These are phyloP conservation scores for Dryadomyces quercus-mongolicae DNA, from an alignment of 2,329 filamentous ascomycete genomes.

Conservation along the genomic window DNA sequence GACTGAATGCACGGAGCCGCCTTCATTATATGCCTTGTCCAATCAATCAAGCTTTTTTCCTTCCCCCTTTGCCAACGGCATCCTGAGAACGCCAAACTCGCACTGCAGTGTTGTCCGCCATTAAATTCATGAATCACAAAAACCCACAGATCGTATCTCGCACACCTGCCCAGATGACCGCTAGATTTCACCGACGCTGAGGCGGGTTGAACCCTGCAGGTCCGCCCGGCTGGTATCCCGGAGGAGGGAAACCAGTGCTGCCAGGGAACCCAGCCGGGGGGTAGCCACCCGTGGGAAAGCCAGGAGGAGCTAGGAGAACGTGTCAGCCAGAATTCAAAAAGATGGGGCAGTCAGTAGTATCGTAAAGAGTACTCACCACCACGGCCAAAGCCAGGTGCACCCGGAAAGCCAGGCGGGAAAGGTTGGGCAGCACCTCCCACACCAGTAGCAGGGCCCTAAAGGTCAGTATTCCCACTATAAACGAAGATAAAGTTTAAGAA, in stretches of 20 bases:
- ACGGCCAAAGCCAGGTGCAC: constrained; percentile 39
- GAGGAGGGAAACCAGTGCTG: constrained; percentile 18
- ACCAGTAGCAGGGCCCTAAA: constrained; percentile 67
- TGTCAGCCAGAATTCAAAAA: not conserved
- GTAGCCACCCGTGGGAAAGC: constrained; percentile 9
- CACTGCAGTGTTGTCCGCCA: not conserved
- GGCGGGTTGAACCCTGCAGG: constrained; percentile 64
- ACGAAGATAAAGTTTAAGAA: not conserved
- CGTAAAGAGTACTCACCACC: constrained; percentile 37
- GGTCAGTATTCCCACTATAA: no score
- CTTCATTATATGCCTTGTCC: not conserved
- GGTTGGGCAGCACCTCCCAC: constrained; percentile 60
- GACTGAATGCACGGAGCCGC: no score
- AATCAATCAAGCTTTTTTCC: not conserved
- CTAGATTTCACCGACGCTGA: constrained; percentile 32
- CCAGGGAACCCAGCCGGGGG: constrained; percentile 29
- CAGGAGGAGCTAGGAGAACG: constrained; percentile 26
- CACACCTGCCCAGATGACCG: no score
- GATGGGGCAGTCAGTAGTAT: no score
- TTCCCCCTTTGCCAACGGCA: not conserved
- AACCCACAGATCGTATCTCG: constrained; percentile 6
- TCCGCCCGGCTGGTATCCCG: constrained; percentile 30
- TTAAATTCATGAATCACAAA: not conserved
- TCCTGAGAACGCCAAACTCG: not conserved
- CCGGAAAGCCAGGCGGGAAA: constrained; percentile 38